These are phyloP conservation scores for Choricystis sp. DNA, from an alignment of 139 green algal genomes.

Conservation along the genomic window DNA sequence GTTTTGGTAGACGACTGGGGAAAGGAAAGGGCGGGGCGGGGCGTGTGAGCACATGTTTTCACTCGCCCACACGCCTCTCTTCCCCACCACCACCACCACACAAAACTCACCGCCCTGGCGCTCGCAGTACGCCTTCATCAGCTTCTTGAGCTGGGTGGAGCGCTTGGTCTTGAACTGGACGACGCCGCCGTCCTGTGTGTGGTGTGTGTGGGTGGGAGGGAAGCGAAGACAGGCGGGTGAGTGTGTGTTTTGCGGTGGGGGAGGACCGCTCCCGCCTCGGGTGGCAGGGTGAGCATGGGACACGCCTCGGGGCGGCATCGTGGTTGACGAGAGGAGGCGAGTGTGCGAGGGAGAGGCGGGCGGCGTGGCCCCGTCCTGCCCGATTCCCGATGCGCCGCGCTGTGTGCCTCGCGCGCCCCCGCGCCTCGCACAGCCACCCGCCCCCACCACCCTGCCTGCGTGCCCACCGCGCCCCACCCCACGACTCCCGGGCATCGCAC, in stretches of 20 bases:
- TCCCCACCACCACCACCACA: neutral
- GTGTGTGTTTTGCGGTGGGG: neutral
- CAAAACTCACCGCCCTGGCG: constrained; percentile 6
- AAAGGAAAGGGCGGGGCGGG: too few species aligned
- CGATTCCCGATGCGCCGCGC: too few species aligned
- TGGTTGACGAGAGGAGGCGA: too few species aligned
- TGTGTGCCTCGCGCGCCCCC: too few species aligned
- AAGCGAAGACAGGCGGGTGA: neutral
- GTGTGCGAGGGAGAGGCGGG: too few species aligned
- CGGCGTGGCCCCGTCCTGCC: too few species aligned
- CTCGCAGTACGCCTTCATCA: constrained; percentile 38
- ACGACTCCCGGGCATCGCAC: neutral
- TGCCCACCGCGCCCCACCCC: neutral
- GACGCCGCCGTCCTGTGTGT: constrained; percentile 32
- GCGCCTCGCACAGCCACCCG: neutral
- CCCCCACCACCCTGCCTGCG: neutral
- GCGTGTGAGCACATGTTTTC: too few species aligned
- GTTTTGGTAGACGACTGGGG: constrained; percentile 11
- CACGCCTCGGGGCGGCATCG: too few species aligned
- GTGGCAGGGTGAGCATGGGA: too few species aligned
- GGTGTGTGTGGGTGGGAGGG: neutral
- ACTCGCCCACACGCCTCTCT: neutral
- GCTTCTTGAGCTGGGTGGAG: constrained; percentile 23
- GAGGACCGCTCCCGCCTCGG: neutral
- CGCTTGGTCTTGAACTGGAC: constrained; percentile 37